A percentile compares a stretch with the other conserved stretches of the same genome.
phyloP scores from a whole-genome alignment of 352 stramenopile genomes.

The Nothophytophthora sp. region DNA sequence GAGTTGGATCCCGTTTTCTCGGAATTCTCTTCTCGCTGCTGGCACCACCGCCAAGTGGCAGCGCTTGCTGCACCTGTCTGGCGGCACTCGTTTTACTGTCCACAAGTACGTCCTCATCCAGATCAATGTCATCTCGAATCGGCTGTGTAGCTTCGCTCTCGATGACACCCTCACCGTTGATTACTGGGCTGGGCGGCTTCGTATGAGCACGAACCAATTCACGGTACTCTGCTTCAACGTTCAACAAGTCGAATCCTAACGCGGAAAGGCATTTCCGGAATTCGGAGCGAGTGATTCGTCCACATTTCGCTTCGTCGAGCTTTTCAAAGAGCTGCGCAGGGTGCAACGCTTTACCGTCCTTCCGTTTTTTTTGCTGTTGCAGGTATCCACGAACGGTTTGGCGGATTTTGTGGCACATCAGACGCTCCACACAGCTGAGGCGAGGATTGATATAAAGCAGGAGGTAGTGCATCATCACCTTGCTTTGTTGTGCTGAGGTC shows the following conservation, averaged over 20 bases:
- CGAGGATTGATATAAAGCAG: slow-evolving; percentile 60
- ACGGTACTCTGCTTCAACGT: slow-evolving; percentile 55
- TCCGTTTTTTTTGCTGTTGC: slow-evolving; percentile 29
- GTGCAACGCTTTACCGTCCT: slow-evolving; percentile 12
- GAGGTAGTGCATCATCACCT: slow-evolving; percentile 48
- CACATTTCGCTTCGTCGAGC: slow-evolving; percentile 47
- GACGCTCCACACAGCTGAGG: slow-evolving; percentile 42
- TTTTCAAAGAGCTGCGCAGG: slow-evolving; percentile 49
- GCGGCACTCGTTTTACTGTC: slow-evolving; percentile 3
- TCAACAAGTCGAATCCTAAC: slow-evolving; percentile 73
- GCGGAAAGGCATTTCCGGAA: slow-evolving; percentile 67
- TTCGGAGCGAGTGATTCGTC: slow-evolving; percentile 52
- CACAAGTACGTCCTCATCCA: slow-evolving; percentile 31
- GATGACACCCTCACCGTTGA: slow-evolving; percentile 9
- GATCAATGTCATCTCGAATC: slow-evolving; percentile 15
- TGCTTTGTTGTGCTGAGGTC: not conserved
- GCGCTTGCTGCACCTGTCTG: not conserved
- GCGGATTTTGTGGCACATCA: slow-evolving; percentile 67
- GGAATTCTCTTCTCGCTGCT: not conserved
- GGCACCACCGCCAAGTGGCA: not conserved
- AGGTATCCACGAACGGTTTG: slow-evolving; percentile 45
- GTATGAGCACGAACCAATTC: slow-evolving; percentile 30
- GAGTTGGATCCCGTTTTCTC: not conserved
- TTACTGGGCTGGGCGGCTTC: slow-evolving; percentile 5
- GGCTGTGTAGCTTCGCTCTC: not conserved